Conservation (phyloP, 2,329 filamentous ascomycete species). For the Penicillium sp. region DNA sequence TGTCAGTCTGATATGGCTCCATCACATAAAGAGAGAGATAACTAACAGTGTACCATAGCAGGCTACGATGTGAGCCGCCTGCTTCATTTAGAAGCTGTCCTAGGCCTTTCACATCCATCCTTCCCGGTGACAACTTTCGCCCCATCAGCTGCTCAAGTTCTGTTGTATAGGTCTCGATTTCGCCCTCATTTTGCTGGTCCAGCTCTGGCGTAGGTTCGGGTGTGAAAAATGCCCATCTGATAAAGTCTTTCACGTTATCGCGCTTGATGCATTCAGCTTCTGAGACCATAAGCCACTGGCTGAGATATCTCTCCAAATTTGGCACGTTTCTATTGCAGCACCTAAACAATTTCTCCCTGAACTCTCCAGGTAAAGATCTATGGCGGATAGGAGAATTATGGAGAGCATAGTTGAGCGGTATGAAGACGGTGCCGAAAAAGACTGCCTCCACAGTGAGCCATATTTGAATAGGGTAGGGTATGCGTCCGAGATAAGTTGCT, state of each 20-base stretch:
- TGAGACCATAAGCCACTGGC: conserved; percentile 68
- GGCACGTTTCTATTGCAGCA: conserved; percentile 54
- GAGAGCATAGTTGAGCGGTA: conserved; percentile 55
- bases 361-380: conserved; percentile 44
- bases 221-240: conserved; percentile 66
- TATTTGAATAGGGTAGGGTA: conserved; percentile 40
- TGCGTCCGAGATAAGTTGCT: conserved; percentile 30
- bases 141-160: conserved; percentile 58
- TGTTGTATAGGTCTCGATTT: conserved; percentile 59
- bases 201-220: conserved; percentile 1
- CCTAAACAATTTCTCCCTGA: conserved; percentile 59
- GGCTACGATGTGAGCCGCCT: conserved; percentile 51
- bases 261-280: conserved; percentile 58
- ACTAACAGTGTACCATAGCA: conserved; percentile 38
- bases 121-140: conserved; percentile 54
- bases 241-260: conserved; percentile 70
- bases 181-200: conserved; percentile 48
- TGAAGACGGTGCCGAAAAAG: conserved; percentile 58
- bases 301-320: conserved; percentile 57
- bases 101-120: conserved; percentile 58
- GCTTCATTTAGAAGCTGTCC: conserved; percentile 67
- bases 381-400: conserved; percentile 57
- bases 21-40: conserved; percentile 1
- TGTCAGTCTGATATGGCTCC: conserved; percentile 3
- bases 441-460: conserved; percentile 54